Conservation (phyloP, 2,329 filamentous ascomycete species). For the Neofusicoccum ribis region DNA sequence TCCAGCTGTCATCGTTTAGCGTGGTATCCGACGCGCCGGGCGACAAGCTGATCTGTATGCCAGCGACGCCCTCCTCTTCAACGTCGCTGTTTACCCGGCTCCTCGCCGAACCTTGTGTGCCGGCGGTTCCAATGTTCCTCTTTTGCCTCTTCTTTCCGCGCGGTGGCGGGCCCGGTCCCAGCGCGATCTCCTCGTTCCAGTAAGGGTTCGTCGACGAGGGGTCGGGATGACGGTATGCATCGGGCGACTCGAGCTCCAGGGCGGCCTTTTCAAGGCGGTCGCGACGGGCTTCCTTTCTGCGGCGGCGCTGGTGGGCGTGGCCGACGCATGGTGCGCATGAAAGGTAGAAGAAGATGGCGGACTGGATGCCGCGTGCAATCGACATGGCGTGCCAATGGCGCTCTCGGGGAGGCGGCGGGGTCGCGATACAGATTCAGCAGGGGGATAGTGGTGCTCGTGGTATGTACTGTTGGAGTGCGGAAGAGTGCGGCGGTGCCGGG, state of each 20-base stretch:
- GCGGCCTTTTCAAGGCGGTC: slow-evolving; percentile 66
- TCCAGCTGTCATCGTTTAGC: slow-evolving; percentile 61
- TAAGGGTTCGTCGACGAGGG: slow-evolving; percentile 85
- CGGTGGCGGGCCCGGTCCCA: slow-evolving; percentile 74
- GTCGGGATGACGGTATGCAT: slow-evolving; percentile 73
- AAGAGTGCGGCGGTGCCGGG: background rate
- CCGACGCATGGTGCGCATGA: slow-evolving; percentile 79
- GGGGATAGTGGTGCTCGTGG: background rate
- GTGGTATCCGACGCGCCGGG: slow-evolving; percentile 32
- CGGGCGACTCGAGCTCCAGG: slow-evolving; percentile 68
- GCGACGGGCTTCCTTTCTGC: slow-evolving; percentile 68
- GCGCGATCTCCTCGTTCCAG: slow-evolving; percentile 82
- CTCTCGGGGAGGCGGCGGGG: background rate
- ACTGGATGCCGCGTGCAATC: slow-evolving; percentile 60
- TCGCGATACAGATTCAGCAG: background rate
- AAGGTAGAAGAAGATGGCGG: slow-evolving; percentile 74
- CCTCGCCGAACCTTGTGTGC: slow-evolving; percentile 47
- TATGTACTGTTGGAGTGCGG: background rate
- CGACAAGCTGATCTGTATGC: slow-evolving; percentile 24
- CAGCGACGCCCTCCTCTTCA: slow-evolving; percentile 20
- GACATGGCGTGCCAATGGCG: slow-evolving; percentile 31
- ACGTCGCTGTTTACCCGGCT: slow-evolving; percentile 47
- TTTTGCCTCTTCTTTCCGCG: slow-evolving; percentile 59
- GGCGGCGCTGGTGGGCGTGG: slow-evolving; percentile 67
- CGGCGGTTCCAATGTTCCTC: slow-evolving; percentile 60